Conservation (phyloP, 163 green algal species). For the Dunaliella salina region DNA sequence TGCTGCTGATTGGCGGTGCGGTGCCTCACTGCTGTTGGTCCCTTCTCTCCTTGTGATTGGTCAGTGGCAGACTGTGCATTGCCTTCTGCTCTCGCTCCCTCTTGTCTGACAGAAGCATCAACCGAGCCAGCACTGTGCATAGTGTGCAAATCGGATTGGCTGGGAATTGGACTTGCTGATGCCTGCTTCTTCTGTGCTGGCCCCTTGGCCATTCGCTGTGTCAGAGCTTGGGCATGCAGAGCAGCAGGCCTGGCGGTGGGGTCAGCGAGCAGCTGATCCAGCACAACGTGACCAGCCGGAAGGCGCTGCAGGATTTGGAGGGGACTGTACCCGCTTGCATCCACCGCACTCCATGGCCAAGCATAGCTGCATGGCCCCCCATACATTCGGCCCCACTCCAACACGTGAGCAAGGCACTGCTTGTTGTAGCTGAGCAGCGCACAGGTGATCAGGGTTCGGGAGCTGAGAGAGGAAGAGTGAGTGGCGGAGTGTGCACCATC, state of each 20-base stretch:
- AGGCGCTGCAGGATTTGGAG: neutral
- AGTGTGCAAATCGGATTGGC: too few relatives aligned
- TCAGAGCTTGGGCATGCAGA: neutral
- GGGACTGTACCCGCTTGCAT: neutral
- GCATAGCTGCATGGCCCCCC: neutral
- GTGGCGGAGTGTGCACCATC: too few relatives aligned
- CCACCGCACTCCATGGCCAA: neutral
- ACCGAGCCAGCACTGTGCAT: neutral
- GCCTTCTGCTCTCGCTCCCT: too few relatives aligned
- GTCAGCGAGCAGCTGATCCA: neutral
- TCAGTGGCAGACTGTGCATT: too few relatives aligned
- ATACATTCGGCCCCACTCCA: neutral
- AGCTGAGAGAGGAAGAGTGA: neutral
- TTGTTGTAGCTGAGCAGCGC: neutral
- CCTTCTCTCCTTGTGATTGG: too few relatives aligned
- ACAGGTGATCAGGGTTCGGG: neutral
- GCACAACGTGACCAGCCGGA: too few relatives aligned
- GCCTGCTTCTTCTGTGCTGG: neutral
- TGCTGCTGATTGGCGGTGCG: neutral
- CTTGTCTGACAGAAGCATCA: neutral
- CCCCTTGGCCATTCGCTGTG: neutral
- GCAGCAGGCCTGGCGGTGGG: neutral
- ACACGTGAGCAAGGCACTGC: neutral
- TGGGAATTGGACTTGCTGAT: too few relatives aligned
- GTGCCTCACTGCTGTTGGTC: too few relatives aligned